A percentile compares a stretch with the other conserved stretches of the same genome.
Conservation (phyloP, 306 rosid species). For the Casuarina equisetifolia region DNA sequence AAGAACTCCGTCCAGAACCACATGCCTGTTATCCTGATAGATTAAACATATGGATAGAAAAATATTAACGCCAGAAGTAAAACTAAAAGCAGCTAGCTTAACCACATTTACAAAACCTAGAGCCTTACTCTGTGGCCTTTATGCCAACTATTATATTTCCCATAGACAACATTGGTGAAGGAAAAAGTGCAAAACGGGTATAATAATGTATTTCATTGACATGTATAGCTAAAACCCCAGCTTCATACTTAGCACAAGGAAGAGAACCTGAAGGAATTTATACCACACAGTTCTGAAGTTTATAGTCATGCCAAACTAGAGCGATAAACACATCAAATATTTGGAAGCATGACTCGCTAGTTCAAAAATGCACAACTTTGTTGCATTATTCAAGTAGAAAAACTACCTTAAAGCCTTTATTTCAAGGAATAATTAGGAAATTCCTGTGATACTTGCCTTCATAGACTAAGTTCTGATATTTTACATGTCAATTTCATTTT, state of each 20-base stretch:
- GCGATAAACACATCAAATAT: too few relatives aligned
- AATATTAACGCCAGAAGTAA: constrained; percentile 11
- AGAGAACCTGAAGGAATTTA: not conserved
- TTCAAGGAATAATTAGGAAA: not conserved
- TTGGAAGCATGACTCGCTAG: too few relatives aligned
- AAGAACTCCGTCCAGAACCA: constrained; percentile 41
- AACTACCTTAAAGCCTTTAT: not conserved
- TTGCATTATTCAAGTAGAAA: not conserved
- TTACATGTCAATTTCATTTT: not conserved
- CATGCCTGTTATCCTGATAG: constrained; percentile 54
- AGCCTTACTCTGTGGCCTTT: not conserved
- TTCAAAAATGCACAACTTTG: too few relatives aligned
- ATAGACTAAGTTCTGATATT: not conserved
- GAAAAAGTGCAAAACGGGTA: not conserved
- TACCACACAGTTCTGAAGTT: not conserved
- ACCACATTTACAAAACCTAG: not conserved
- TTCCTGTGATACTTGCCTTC: not conserved
- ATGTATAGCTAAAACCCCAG: not conserved
- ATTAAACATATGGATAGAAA: constrained; percentile 28
- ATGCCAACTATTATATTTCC: not conserved
- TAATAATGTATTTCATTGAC: not conserved
- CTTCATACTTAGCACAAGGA: not conserved
- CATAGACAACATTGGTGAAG: not conserved
- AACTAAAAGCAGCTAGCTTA: not conserved
- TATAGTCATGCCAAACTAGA: not conserved